A percentile compares a stretch with the other conserved stretches of the same genome.
Conservation (phyloP, 176 grass and related monocot species). For the Coix lacrymajobi region DNA sequence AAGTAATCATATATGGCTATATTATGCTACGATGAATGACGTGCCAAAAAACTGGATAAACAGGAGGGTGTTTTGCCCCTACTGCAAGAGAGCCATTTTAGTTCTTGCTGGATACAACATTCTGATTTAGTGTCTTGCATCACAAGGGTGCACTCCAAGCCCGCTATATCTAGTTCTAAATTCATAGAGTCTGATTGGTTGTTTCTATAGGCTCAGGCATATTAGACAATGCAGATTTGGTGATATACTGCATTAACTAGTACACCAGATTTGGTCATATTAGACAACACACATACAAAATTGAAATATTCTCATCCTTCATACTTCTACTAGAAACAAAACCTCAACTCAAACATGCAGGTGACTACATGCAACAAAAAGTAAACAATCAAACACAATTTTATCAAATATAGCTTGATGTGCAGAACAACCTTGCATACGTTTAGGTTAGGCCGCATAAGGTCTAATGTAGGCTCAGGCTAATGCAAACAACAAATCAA, state of each 20-base stretch:
- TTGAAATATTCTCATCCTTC: background rate
- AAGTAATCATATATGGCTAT: background rate
- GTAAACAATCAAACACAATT: background rate
- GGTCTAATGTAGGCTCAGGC: background rate
- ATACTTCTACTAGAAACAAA: background rate
- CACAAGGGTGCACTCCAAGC: background rate
- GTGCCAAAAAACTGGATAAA: background rate
- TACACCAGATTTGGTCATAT: background rate
- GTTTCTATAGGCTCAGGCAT: background rate
- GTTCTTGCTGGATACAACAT: background rate
- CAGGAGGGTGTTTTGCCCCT: no score
- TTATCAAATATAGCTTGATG: background rate
- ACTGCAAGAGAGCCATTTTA: background rate
- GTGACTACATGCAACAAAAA: background rate
- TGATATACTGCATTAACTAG: background rate
- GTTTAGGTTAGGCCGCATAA: background rate
- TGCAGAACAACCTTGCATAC: background rate
- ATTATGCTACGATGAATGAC: background rate
- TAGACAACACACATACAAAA: background rate
- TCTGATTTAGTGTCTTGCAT: slow-evolving; percentile 11
- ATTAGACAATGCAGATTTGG: no score
- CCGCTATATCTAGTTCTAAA: background rate
- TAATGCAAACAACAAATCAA: background rate
- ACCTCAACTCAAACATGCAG: background rate
- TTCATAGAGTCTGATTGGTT: background rate